A percentile compares a stretch with the other conserved stretches of the same genome.
Conservation (phyloP, 257 asterid species). For the Leonotis leonurus region DNA sequence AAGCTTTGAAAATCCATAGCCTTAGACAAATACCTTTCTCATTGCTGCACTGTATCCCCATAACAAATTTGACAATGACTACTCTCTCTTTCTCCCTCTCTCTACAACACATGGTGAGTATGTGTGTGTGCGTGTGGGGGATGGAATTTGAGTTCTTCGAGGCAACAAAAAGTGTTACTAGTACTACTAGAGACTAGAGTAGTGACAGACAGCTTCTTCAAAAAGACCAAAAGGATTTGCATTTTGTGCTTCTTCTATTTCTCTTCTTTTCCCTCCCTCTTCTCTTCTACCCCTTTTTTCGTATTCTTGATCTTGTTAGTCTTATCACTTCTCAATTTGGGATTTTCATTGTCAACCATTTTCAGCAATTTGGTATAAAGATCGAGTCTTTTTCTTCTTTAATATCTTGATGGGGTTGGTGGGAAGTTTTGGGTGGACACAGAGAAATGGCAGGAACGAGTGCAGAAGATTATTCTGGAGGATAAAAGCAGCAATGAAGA, state of each 20-base stretch:
- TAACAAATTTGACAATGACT: conserved; percentile 49
- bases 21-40: background rate
- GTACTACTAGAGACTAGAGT: too few relatives aligned
- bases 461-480: conserved; percentile 38
- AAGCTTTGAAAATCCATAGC: background rate
- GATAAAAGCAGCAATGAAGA: conserved; percentile 44
- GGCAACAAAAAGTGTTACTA: conserved; percentile 17
- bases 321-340: background rate
- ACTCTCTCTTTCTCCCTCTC: conserved; percentile 1
- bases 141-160: conserved; percentile 63
- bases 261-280: background rate
- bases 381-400: background rate
- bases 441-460: conserved; percentile 30
- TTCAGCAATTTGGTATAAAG: background rate
- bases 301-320: background rate
- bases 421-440: conserved; percentile 26
- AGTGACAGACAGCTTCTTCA: conserved; percentile 17
- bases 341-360: background rate
- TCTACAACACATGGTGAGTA: background rate
- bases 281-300: background rate
- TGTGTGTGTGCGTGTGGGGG: conserved; percentile 21
- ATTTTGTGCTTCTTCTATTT: conserved; percentile 12
- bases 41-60: conserved; percentile 3
- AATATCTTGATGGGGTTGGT: conserved; percentile 25
- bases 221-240: conserved; percentile 20